These are phyloP conservation scores for Salix brachista DNA, from an alignment of 345 rosid species.

Conservation along the genomic window DNA sequence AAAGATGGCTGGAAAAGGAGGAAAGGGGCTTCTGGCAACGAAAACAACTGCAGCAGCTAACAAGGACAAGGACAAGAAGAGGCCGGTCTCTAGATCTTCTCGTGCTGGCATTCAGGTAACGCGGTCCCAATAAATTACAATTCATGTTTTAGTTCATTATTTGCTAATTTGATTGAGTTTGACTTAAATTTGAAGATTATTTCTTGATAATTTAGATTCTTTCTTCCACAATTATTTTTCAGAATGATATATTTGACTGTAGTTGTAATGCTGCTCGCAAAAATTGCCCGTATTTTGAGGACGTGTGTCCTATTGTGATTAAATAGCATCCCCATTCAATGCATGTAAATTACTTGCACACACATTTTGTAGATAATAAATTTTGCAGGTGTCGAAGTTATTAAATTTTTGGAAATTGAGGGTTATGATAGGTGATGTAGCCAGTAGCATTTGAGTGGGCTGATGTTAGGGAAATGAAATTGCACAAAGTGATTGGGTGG, in stretches of 20 bases:
- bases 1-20: conserved; percentile 91
- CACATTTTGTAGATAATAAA: background rate
- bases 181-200: background rate
- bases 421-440: no score
- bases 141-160: background rate
- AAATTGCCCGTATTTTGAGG: background rate
- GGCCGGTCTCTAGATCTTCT: conserved; percentile 73
- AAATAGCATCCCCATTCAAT: background rate
- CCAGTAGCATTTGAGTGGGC: no score
- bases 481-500: no score
- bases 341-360: background rate
- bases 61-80: conserved; percentile 90
- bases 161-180: background rate
- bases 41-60: conserved; percentile 78
- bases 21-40: conserved; percentile 70
- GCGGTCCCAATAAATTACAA: background rate
- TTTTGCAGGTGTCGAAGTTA: no score
- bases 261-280: background rate
- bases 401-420: no score
- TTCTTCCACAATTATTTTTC: background rate
- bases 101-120: conserved; percentile 93
- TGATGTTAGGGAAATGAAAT: no score
- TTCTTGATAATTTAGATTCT: background rate
- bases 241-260: background rate
- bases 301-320: background rate